Conservation (phyloP, 2,329 filamentous ascomycete genomes). For the Colletotrichum orbiculare region DNA sequence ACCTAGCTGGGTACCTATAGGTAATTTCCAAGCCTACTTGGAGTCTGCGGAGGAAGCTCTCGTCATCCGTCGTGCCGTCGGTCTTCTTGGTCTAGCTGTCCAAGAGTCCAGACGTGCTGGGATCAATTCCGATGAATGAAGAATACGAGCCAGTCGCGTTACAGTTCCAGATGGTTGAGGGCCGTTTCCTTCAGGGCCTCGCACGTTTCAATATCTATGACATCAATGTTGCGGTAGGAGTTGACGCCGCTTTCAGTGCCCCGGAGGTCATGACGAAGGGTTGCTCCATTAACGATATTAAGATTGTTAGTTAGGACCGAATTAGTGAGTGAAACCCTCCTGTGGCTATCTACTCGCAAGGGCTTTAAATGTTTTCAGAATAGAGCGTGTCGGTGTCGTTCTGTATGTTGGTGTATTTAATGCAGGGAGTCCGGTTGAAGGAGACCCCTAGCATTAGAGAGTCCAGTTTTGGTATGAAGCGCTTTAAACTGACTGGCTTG, state of each 20-base stretch:
- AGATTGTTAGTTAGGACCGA: not conserved
- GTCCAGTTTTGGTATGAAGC: not conserved
- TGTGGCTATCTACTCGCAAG: slow-evolving; percentile 50
- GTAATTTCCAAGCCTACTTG: too few relatives aligned
- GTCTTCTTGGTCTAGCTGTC: slow-evolving; percentile 3
- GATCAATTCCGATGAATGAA: slow-evolving; percentile 19
- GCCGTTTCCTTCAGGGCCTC: slow-evolving; percentile 21
- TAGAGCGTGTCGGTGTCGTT: slow-evolving; percentile 56
- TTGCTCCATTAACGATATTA: slow-evolving; percentile 16
- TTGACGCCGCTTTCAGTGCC: slow-evolving; percentile 17
- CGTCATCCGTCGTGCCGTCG: slow-evolving; percentile 39
- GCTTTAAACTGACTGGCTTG: slow-evolving; percentile 2
- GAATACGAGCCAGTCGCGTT: slow-evolving; percentile 29
- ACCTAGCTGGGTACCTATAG: too few relatives aligned
- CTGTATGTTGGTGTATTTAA: slow-evolving; percentile 31
- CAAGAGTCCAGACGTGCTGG: slow-evolving; percentile 11
- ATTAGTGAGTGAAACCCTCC: too few relatives aligned
- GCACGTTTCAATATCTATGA: slow-evolving; percentile 32
- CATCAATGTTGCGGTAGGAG: slow-evolving; percentile 27
- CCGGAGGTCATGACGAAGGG: slow-evolving; percentile 23
- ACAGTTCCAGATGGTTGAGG: slow-evolving; percentile 18
- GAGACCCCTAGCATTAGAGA: slow-evolving; percentile 42
- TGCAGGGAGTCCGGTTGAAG: slow-evolving; percentile 45
- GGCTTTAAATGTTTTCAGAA: slow-evolving; percentile 58
- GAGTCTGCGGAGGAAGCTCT: slow-evolving; percentile 50